Conservation (phyloP, 2,329 filamentous ascomycete species). For the Myriangium duriaei region DNA sequence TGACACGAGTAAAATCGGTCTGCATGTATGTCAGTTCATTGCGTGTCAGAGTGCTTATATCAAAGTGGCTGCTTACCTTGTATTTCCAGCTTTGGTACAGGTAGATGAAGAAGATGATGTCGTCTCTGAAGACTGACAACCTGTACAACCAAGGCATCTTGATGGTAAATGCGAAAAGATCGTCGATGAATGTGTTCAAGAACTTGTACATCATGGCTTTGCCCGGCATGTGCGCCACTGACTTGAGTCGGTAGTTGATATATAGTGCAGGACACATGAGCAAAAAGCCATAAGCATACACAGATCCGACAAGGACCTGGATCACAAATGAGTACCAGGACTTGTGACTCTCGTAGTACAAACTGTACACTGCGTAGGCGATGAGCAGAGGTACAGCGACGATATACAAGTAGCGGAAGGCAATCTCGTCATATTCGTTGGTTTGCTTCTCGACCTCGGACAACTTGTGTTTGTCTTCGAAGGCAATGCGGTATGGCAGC, state of each 20-base stretch:
- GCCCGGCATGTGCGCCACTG: constrained; percentile 88
- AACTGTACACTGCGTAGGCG: constrained; percentile 81
- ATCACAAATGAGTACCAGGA: constrained; percentile 97
- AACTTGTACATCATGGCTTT: constrained; percentile 98
- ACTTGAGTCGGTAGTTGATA: constrained; percentile 94
- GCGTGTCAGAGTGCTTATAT: background rate
- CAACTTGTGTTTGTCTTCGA: constrained; percentile 95
- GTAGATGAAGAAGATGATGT: constrained; percentile 97
- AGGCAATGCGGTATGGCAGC: constrained; percentile 67
- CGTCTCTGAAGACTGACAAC: constrained; percentile 82
- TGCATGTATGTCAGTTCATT: background rate
- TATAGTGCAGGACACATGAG: constrained; percentile 98
- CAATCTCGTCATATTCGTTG: constrained; percentile 94
- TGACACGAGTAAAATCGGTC: constrained; percentile 80
- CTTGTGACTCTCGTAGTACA: constrained; percentile 90
- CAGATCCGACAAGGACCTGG: constrained; percentile 83
- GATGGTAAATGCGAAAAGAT: constrained; percentile 96
- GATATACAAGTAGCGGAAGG: constrained; percentile 94
- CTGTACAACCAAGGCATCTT: constrained; percentile 96
- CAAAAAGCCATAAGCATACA: constrained; percentile 95
- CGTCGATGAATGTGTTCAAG: constrained; percentile 97
- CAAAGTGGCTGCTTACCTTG: constrained; percentile 31
- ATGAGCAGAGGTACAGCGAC: constrained; percentile 76
- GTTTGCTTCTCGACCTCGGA: constrained; percentile 95
- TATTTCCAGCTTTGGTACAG: constrained; percentile 91